phyloP scores from a whole-genome alignment of 1,284 basidiomycete species.

The Phlebopus sp. region DNA sequence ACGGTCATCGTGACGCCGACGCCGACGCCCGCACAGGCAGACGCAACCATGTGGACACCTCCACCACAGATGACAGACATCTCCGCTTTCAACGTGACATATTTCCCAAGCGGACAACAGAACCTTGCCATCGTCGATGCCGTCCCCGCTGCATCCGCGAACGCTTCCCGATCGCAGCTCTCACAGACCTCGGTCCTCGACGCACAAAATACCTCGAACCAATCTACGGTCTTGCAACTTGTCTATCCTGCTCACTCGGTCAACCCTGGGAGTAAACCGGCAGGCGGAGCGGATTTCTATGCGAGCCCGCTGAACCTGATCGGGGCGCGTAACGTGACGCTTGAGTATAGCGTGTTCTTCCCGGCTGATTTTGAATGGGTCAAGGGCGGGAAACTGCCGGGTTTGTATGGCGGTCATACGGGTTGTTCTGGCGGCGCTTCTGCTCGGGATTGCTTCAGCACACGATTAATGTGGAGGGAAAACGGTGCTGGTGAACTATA shows the following conservation, averaged over 20 bases:
- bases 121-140: conserved; percentile 58
- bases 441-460: conserved; percentile 68
- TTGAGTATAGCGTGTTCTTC: conserved; percentile 67
- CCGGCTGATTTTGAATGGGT: conserved; percentile 65
- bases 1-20: conserved; percentile 14
- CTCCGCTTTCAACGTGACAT: conserved; percentile 55
- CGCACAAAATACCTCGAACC: conserved; percentile 24
- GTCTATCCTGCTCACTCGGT: conserved; percentile 63
- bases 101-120: conserved; percentile 51
- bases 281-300: conserved; percentile 71
- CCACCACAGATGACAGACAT: conserved; percentile 58
- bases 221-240: conserved; percentile 48
- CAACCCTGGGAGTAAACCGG: conserved; percentile 55
- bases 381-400: conserved; percentile 68
- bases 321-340: conserved; percentile 48
- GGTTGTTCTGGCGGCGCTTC: conserved; percentile 67
- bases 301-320: conserved; percentile 52
- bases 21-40: conserved; percentile 11
- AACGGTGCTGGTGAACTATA: conserved; percentile 68
- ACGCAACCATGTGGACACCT: conserved; percentile 44
- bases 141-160: conserved; percentile 38
- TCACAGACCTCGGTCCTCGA: conserved; percentile 3
- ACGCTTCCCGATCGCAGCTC: conserved; percentile 16
- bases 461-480: conserved; percentile 71
- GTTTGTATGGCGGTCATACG: conserved; percentile 65